phyloP scores from a whole-genome alignment of 2,329 filamentous ascomycete species.

The Zasmidium angulare region DNA sequence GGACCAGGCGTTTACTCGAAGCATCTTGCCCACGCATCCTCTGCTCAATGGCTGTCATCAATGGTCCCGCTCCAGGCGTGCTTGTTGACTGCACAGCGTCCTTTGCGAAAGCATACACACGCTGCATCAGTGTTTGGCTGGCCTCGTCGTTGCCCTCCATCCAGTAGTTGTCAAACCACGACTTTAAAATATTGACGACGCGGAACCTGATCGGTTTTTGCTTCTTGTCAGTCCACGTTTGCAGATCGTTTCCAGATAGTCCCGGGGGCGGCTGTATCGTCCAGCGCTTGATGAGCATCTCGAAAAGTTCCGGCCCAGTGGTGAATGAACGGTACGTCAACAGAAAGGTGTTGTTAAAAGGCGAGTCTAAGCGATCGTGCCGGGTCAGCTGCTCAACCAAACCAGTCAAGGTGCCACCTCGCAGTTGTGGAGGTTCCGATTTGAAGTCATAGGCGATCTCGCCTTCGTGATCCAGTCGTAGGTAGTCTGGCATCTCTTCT shows the following conservation, averaged over 20 bases:
- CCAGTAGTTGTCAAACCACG: slow-evolving; percentile 98
- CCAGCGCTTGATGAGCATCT: slow-evolving; percentile 87
- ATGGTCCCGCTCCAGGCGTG: slow-evolving; percentile 79
- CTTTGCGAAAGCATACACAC: slow-evolving; percentile 86
- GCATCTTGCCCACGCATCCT: slow-evolving; percentile 84
- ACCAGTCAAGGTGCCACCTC: slow-evolving; percentile 83
- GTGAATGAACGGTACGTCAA: slow-evolving; percentile 97
- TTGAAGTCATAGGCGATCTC: slow-evolving; percentile 91
- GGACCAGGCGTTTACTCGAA: slow-evolving; percentile 78
- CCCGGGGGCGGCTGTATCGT: slow-evolving; percentile 87
- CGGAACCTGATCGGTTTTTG: slow-evolving; percentile 94
- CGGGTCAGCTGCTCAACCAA: slow-evolving; percentile 93
- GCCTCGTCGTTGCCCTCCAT: slow-evolving; percentile 90
- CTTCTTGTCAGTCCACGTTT: slow-evolving; percentile 88
- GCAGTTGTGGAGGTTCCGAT: slow-evolving; percentile 70
- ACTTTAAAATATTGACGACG: slow-evolving; percentile 96
- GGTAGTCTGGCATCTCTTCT: slow-evolving; percentile 79
- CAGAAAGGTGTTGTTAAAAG: slow-evolving; percentile 96
- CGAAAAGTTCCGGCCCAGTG: slow-evolving; percentile 83
- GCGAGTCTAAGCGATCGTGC: slow-evolving; percentile 92
- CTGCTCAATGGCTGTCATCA: slow-evolving; percentile 87
- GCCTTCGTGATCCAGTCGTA: slow-evolving; percentile 81
- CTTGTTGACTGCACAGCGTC: slow-evolving; percentile 92
- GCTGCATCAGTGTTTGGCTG: slow-evolving; percentile 78
- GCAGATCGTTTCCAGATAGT: slow-evolving; percentile 71